These are phyloP conservation scores for Geranium brycei DNA, from an alignment of 345 rosid genomes.

Conservation along the genomic window DNA sequence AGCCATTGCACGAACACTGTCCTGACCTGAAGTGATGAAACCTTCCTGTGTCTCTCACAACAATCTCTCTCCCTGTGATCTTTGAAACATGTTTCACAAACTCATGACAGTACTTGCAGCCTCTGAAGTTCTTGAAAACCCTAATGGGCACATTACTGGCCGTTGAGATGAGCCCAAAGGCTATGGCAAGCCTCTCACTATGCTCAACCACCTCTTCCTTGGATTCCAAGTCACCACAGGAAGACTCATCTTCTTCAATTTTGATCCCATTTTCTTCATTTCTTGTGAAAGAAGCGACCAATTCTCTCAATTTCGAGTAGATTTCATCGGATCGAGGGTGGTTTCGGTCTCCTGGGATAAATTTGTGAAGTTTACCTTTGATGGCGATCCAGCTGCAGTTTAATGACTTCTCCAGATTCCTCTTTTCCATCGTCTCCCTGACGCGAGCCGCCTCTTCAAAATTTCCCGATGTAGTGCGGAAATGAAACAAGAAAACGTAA, in stretches of 20 bases:
- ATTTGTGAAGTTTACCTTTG: constrained; percentile 51
- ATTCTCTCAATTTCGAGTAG: constrained; percentile 44
- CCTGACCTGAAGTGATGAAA: constrained; percentile 62
- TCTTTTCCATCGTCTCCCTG: constrained; percentile 50
- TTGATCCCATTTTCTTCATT: constrained; percentile 13
- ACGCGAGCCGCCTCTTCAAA: constrained; percentile 60
- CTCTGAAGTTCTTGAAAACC: constrained; percentile 66
- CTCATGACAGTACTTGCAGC: constrained; percentile 61
- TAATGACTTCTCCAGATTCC: constrained; percentile 48
- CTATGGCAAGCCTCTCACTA: constrained; percentile 67
- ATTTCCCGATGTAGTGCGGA: constrained; percentile 34
- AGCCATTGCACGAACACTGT: constrained; percentile 64
- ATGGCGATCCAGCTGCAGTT: constrained; percentile 67
- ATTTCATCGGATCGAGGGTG: constrained; percentile 47
- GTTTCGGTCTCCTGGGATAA: constrained; percentile 59
- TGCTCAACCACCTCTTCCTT: constrained; percentile 50
- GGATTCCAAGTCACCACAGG: constrained; percentile 31
- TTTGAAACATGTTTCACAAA: constrained; percentile 53
- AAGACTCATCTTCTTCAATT: constrained; percentile 23
- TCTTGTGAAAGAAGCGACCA: constrained; percentile 8
- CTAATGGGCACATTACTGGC: constrained; percentile 30
- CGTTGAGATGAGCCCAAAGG: constrained; percentile 50
- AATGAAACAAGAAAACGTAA: constrained; percentile 52
- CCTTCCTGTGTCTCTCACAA: constrained; percentile 50
- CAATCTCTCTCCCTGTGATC: constrained; percentile 36